These are phyloP conservation scores for Tetracentron sinense DNA, from an alignment of 164 flowering plant genomes.

Conservation along the genomic window DNA sequence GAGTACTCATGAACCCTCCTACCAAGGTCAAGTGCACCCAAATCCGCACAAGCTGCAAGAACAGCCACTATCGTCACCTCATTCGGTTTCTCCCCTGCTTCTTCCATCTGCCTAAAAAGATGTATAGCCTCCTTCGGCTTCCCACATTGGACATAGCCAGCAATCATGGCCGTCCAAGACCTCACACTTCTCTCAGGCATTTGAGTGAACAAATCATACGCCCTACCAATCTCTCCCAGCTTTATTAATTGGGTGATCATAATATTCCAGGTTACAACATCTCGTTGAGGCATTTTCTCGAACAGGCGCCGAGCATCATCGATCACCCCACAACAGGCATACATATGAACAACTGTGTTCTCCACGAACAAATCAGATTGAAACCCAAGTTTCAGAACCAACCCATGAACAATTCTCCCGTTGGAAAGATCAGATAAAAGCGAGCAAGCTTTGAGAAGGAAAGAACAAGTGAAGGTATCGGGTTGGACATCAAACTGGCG, in stretches of 20 bases:
- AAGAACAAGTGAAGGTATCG: slow-evolving; percentile 57
- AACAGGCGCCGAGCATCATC: slow-evolving; percentile 44
- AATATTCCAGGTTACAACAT: slow-evolving; percentile 65
- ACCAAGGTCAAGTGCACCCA: slow-evolving; percentile 59
- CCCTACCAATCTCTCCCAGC: slow-evolving; percentile 36
- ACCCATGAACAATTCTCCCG: slow-evolving; percentile 53
- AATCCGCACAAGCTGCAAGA: slow-evolving; percentile 70
- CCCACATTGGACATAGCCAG: slow-evolving; percentile 59
- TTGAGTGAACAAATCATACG: slow-evolving; percentile 37
- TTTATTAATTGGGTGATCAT: slow-evolving; percentile 54
- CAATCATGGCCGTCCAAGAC: slow-evolving; percentile 68
- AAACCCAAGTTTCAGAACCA: slow-evolving; percentile 59
- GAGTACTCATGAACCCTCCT: slow-evolving; percentile 54
- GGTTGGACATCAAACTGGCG: slow-evolving; percentile 30
- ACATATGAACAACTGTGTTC: slow-evolving; percentile 53
- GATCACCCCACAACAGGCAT: slow-evolving; percentile 39
- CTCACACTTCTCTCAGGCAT: slow-evolving; percentile 62
- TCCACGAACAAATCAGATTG: slow-evolving; percentile 44
- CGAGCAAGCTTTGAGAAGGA: slow-evolving; percentile 61
- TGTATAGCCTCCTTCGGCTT: slow-evolving; percentile 51
- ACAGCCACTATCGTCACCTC: slow-evolving; percentile 71
- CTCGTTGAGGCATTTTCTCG: slow-evolving; percentile 49
- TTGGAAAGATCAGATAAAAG: slow-evolving; percentile 22
- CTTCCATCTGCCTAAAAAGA: slow-evolving; percentile 54
- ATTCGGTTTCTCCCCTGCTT: slow-evolving; percentile 43